Evolutionary conservation across 768 basidiomycete species (phyloP), one percentile per base, ranked within the genome.

Genomic region (Naganishia onofrii): DNA sequence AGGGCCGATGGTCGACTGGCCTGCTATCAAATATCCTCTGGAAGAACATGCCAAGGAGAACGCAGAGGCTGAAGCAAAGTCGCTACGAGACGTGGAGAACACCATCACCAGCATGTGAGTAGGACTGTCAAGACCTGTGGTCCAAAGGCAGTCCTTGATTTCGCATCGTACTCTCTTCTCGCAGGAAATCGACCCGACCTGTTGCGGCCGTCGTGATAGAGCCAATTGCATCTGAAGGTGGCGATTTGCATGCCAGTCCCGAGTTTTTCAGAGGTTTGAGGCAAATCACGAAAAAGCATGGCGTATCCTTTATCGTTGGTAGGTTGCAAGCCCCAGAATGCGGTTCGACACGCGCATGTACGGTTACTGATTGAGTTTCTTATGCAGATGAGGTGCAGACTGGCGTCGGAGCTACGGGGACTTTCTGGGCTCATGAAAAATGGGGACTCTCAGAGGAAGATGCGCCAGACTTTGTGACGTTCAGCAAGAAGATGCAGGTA

Each of bases 351-450:
- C 21, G 15, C 48, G 3, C 6, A 23, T 51, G 48, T n/a, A 26
- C 3, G n/a, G n/a, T 51, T 51, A 23, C 48, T 51, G 21, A 51
- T n/a, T n/a, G 4, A 23, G 3, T n/a, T 13, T 51, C 13, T 51
- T 13, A 46, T 46, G 19, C 21, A 53, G 78, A 79, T 57, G 79
- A 79, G 68, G 83, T 83, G 0, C 83, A 84, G 69, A 84, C 83
- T 13, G 83, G 83, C 23, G 79, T 83, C 23, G 83, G 82, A 32
- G 82, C 83, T 0, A 83, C 83, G 0, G 83, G 83, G 12, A 75
- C 73, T n/a, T 83, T 84, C 76, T 84, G 83, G 83, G 83, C 83
- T 3, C 82, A 83, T 75, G 83, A 83, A 65, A 78, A 82, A 64
- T 84, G 83, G 83, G 75, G 71, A 13, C 69, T 82, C 23, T 6